Percentiles rank a stretch among this genome's conserved stretches.
Conservation (phyloP, 129 eudicot genomes). For the Calendula officinalis region DNA sequence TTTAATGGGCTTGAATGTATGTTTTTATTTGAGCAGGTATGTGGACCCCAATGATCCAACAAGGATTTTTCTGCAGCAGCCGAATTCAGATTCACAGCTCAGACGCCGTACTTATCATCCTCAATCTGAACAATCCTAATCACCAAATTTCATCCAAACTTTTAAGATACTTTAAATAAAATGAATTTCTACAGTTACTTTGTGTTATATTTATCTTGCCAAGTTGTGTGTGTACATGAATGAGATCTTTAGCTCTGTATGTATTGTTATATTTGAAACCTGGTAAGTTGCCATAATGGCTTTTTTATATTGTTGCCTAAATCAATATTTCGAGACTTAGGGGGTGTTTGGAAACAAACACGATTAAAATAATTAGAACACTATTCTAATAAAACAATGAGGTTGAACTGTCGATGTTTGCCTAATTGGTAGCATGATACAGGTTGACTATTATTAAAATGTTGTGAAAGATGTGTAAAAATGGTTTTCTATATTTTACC, state of each 20-base stretch:
- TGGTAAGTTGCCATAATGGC: neutral
- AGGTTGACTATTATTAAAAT: no score
- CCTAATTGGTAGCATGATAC: no score
- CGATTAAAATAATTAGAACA: no score
- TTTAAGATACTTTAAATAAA: neutral
- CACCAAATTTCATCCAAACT: constrained; percentile 2
- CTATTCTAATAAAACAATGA: no score
- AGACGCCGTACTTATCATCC: constrained; percentile 89
- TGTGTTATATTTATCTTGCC: neutral
- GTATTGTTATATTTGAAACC: neutral
- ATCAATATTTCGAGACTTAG: neutral
- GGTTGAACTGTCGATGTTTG: no score
- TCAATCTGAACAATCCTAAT: constrained; percentile 31
- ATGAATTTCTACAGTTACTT: neutral
- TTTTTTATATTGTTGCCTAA: neutral
- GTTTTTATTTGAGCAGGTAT: constrained; percentile 51
- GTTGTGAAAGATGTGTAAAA: no score
- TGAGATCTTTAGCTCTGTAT: neutral
- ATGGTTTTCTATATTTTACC: no score
- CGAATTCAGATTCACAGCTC: constrained; percentile 67
- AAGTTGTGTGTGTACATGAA: neutral
- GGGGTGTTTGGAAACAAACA: neutral
- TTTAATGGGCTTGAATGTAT: constrained; percentile 2
- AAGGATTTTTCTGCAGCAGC: constrained; percentile 91
- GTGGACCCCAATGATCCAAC: constrained; percentile 98